phyloP scores from a whole-genome alignment of 73 alveolate species.

The Paramecium primaurelia region DNA sequence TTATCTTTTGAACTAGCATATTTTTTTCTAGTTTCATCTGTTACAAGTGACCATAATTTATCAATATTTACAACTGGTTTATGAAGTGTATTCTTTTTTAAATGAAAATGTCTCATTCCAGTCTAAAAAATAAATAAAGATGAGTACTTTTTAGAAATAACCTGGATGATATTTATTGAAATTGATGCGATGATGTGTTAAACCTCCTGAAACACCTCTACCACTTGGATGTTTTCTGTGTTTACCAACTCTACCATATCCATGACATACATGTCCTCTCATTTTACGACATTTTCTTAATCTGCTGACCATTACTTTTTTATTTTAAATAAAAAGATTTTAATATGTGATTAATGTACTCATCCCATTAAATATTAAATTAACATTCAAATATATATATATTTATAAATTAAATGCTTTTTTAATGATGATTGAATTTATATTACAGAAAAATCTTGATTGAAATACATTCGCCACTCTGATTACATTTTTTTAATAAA shows the following conservation, averaged over 20 bases:
- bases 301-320: constrained; percentile 76
- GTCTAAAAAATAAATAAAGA: background rate
- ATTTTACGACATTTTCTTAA: constrained; percentile 90
- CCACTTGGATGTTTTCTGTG: constrained; percentile 98
- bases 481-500: background rate
- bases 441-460: background rate
- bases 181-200: constrained; percentile 88
- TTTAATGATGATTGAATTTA: constrained; percentile 4
- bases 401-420: background rate
- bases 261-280: constrained; percentile 95
- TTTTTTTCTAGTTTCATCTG: constrained; percentile 90
- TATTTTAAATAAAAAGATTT: constrained; percentile 44
- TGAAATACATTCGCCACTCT: constrained; percentile 39
- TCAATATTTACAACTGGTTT: constrained; percentile 91
- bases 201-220: constrained; percentile 96
- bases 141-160: constrained; percentile 92
- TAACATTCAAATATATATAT: background rate
- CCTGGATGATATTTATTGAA: constrained; percentile 97
- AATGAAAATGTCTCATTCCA: constrained; percentile 98
- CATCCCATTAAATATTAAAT: background rate
- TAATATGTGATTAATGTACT: constrained; percentile 4
- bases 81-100: constrained; percentile 87
- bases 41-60: constrained; percentile 91
- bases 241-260: constrained; percentile 98
- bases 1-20: constrained; percentile 80